phyloP scores from a whole-genome alignment of 805 yeast genomes.

The Blastobotrys americana region DNA sequence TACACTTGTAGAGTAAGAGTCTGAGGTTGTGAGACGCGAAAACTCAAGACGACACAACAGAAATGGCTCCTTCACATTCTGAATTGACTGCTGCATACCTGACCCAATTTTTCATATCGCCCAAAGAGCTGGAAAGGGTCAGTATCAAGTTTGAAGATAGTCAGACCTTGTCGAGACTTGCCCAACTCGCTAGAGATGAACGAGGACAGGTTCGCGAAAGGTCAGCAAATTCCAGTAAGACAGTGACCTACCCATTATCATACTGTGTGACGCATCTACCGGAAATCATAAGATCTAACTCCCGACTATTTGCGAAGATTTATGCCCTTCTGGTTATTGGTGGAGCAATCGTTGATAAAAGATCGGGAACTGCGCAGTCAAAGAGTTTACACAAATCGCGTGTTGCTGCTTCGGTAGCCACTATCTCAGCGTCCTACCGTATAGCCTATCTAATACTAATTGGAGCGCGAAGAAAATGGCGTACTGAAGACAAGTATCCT shows the following conservation, averaged over 20 bases:
- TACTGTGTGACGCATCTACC: conserved; percentile 4
- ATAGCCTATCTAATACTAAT: not conserved
- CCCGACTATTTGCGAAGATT: conserved; percentile 17
- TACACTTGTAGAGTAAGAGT: no score
- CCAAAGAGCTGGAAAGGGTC: conserved; percentile 19
- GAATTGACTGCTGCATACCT: conserved; percentile 13
- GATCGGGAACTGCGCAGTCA: conserved; percentile 3
- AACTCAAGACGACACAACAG: no score
- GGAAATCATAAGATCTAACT: conserved; percentile 18
- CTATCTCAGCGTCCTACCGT: conserved; percentile 16
- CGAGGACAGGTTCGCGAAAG: conserved; percentile 8
- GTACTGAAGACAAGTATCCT: conserved; percentile 4
- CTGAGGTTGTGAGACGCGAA: no score
- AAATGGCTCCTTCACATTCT: not conserved
- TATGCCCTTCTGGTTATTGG: conserved; percentile 15
- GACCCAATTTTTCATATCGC: conserved; percentile 22
- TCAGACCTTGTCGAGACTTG: conserved; percentile 8
- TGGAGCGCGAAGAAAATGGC: not conserved
- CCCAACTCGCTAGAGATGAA: conserved; percentile 1
- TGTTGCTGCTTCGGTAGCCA: conserved; percentile 13
- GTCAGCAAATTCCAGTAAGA: conserved; percentile 10
- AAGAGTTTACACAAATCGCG: conserved; percentile 2
- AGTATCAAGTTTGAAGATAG: conserved; percentile 7
- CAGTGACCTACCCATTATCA: conserved; percentile 6
- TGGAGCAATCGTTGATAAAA: conserved; percentile 7